Evolutionary conservation across 768 basidiomycete genomes (phyloP), one percentile per base, ranked within the genome.

Genomic region (Floccularia luteovirens): DNA sequence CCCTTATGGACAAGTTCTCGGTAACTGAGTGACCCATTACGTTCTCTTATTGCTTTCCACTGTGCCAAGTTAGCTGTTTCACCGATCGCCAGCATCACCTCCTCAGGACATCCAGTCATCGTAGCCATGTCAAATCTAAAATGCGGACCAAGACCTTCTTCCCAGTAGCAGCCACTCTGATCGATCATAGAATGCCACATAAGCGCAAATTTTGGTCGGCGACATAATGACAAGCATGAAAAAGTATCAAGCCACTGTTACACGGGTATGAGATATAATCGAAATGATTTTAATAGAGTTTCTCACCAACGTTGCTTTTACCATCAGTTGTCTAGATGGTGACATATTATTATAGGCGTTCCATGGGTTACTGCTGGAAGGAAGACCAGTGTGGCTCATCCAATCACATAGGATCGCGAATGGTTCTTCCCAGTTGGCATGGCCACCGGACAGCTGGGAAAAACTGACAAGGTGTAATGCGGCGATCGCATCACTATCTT

Each of bases 161-260:
- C 43, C 66, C 75, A 75, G 51, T 64, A 75, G 27, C 64, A 68
- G 12, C 62, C 67, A 30, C 59, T 59, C 36, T 69, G 69, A 10
- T 73, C 73, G 45, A 88, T 73, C 31, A 90, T 61, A 16, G 73
- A 74, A 50, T 77, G 75, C 62, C 84, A 84, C 34, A 89, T 67
- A 19, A 62, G 54, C 35, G 83, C 59, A 55, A 79, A 84, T 46
- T 72, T 79, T 22, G 87, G 82, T 14, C 79, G 67, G 38, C 74
- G 74, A 49, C 67, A 62, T 43, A 71, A 54, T 17, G 77, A 79
- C 39, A 86, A 56, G 47, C 77, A 78, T 38, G 84, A 71, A 56
- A 88, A 75, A 46, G 85, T 72, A 55, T 90, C 88, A 39, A 85
- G 63, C 79, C 83, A 89, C 87, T 90, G 52, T 44, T 44, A 31